Base-by-base conservation (phyloP, 305 asterid genomes). In the Fraxinus nigra region DNA sequence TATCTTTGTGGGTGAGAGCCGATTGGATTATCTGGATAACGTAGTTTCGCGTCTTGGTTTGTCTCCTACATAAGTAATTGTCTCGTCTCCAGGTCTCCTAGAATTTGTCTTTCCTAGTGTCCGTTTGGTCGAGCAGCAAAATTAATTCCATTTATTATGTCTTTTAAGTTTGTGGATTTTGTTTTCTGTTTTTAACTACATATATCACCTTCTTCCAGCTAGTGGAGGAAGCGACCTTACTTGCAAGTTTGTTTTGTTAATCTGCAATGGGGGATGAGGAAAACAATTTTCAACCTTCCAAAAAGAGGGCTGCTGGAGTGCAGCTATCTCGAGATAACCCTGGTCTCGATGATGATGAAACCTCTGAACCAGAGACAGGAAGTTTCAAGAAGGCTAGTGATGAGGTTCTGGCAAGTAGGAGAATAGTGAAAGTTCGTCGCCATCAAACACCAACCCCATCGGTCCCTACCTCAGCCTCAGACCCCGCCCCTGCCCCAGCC, bases 271-370 rank as follows among this genome's bases (percentile, higher is more conserved):
- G 88, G 88, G 98, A 93, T 82, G 86, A 90, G 22, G 97, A 95
- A 80, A 89, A 75, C 86, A 86, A 76, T 85, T 70, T 80, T 75
- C 97, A 92, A 79, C 91, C 92, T 79, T 92, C 99, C 22, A 95
- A 92, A 86, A 95, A 94, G 93, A 93, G 99, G 86, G 89, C 93
- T 72, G 97, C 99, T 63, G 96, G 91, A 83, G 88, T 92, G 63
- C 92, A 95, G 80, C 79, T 95, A 83, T 84, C 97, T 75, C 92
- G 95, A 80, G 99, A 95, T 81, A 91, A 94, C 86, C 95, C 96
- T 76, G 97, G 94, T 81, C 95, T 93, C 78, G 97, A 93, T 76
- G 97, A 93, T 40, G 86, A 89, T 72, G 95, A 86, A 72, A n/a
- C 88, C 67, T 82, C 92, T 40, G 98, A 87, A 80, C 89, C 65